Base-by-base conservation (phyloP, 495 filamentous ascomycete species). In the Opeltia flavorubescens region DNA sequence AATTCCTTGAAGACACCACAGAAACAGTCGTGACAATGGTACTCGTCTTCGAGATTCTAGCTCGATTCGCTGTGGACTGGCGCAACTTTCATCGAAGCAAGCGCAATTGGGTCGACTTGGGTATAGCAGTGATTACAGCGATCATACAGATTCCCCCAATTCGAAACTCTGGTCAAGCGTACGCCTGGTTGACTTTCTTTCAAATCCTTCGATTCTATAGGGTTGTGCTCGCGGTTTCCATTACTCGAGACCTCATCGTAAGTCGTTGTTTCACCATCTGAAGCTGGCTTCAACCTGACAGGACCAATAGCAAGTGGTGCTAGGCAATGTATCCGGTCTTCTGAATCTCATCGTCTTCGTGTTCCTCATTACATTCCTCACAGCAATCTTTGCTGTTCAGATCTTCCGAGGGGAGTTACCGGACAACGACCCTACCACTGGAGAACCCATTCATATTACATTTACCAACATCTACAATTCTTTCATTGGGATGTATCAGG, bases 401-500 rank as follows among this genome's bases (percentile, higher is more conserved):
- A 76, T 96, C 21, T 91, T 96, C 56, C 83, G 91, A 13, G 87
- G 89, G 8, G 80, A 93, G 50, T 71, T 99, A 9, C 80, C 84
- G 3, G 33, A 56, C 12, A 33, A 63, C 12, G 75, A 89, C 48
- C 58, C 63, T n/a, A 52, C 65, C 1, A 36, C 6, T 12, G 81
- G 75, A 0, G 63, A 77, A 5, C 57, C 60, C 0, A 73, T 82
- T 52, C 66, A 69, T 33, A 75, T 89, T 49, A 81, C 84, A 1
- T 99, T 99, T 63, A 74, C 74, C 54, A 84, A 86, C 29, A 89
- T 95, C 27, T 99, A 84, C 64, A 95, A 95, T 54, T 81, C 87
- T 0, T 99, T 95, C 53, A 72, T 96, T 17, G 91, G 88, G 46
- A 99, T 99, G 91, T 99, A 99, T 57, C 86, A 94, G 59, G 77